Evolutionary conservation across 2,329 filamentous ascomycete genomes (phyloP).

Genomic region (Colletotrichum kahawae): DNA sequence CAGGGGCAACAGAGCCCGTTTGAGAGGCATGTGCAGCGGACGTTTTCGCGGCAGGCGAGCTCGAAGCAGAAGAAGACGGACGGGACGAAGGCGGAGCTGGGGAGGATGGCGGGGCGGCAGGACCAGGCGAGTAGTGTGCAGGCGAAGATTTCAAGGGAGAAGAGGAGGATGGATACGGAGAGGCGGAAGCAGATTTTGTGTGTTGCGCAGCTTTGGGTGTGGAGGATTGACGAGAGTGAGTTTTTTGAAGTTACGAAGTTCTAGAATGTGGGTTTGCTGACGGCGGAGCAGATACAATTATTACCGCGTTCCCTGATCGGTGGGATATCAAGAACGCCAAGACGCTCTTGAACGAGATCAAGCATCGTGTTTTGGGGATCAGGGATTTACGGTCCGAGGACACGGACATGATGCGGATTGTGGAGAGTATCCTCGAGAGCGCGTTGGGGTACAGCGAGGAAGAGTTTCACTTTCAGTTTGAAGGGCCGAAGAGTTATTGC

Average conservation of each 20-base stretch:
- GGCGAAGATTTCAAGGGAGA: constrained; percentile 17
- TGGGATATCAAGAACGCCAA: constrained; percentile 27
- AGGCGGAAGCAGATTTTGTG: constrained; percentile 31
- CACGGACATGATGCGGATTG: constrained; percentile 19
- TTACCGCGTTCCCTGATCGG: constrained; percentile 22
- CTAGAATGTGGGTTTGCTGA: too few species aligned
- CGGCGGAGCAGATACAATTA: constrained; percentile 24
- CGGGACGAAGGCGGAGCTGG: constrained; percentile 24
- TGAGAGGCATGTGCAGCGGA: neutral
- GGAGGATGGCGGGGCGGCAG: constrained; percentile 21
- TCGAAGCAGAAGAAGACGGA: constrained; percentile 26
- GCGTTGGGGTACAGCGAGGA: constrained; percentile 22
- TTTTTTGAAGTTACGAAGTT: too few species aligned
- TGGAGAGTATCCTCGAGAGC: constrained; percentile 8
- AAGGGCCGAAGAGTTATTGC: constrained; percentile 20
- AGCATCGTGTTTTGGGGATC: constrained; percentile 18
- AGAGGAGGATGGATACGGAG: constrained; percentile 27
- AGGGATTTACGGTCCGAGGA: constrained; percentile 4
- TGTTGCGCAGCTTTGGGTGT: constrained; percentile 28
- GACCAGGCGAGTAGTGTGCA: constrained; percentile 23
- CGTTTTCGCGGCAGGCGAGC: constrained; percentile 15
- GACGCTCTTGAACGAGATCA: constrained; percentile 22
- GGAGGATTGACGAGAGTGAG: constrained; percentile 23
- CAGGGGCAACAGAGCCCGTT: constrained; percentile 3
- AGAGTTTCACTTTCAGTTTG: constrained; percentile 25